Evolutionary conservation across 305 asterid species (phyloP).

Genomic region (Caryopteris hybrid): DNA sequence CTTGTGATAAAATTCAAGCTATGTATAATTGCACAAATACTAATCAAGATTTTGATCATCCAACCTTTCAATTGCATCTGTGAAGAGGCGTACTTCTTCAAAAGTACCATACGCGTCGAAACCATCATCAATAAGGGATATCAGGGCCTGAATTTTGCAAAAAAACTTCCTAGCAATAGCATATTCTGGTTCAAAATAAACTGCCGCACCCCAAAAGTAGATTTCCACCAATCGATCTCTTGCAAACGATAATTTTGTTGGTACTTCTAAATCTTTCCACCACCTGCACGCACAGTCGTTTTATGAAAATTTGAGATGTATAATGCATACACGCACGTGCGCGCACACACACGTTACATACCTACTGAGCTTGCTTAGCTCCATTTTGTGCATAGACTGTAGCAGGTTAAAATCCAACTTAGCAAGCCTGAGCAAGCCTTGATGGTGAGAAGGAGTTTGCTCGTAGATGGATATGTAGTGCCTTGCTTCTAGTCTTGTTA

Average conservation of each 20-base stretch:
- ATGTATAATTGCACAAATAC: too few species aligned
- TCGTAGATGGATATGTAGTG: constrained; percentile 11
- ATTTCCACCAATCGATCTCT: constrained; percentile 28
- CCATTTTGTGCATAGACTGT: constrained; percentile 23
- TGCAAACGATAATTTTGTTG: background rate
- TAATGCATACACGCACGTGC: too few species aligned
- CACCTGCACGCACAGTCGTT: too few species aligned
- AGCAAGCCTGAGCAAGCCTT: constrained; percentile 22
- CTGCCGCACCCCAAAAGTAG: constrained; percentile 21
- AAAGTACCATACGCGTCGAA: background rate
- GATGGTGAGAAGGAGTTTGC: constrained; percentile 11
- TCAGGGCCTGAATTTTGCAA: background rate
- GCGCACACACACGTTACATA: too few species aligned
- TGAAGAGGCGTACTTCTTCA: constrained; percentile 22
- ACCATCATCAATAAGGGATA: constrained; percentile 4
- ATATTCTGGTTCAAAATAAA: constrained; percentile 19
- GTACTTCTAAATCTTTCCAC: constrained; percentile 21
- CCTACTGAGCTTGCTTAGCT: constrained; percentile 28
- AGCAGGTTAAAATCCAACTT: constrained; percentile 31
- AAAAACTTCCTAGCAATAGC: constrained; percentile 17
- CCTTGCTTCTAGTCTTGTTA: constrained; percentile 27
- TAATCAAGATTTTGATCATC: too few species aligned
- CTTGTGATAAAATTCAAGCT: too few species aligned
- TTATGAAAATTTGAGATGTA: too few species aligned
- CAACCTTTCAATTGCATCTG: background rate